Evolutionary conservation across 306 rosid genomes (phyloP).

Genomic region (Fragaria ananassa): DNA sequence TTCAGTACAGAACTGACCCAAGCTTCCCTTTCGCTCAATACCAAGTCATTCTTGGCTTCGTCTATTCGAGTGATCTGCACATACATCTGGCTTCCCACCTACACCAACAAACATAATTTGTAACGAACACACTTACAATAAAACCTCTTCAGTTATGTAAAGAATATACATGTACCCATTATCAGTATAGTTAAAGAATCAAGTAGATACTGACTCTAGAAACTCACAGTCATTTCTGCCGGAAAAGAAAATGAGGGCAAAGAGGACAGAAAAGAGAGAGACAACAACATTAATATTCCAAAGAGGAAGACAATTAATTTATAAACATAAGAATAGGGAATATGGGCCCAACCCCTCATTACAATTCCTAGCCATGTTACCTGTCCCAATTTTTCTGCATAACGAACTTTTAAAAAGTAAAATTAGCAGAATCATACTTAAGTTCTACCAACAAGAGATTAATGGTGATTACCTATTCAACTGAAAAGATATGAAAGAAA

Average conservation of each 20-base stretch:
- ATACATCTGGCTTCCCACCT: conserved; percentile 69
- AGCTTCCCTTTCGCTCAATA: conserved; percentile 80
- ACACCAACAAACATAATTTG: conserved; percentile 23
- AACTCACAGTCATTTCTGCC: neutral
- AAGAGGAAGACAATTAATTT: neutral
- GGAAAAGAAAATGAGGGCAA: neutral
- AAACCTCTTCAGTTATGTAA: neutral
- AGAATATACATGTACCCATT: neutral
- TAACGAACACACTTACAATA: conserved; percentile 16
- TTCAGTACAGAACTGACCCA: conserved; percentile 62
- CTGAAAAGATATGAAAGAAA: neutral
- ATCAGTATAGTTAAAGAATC: neutral
- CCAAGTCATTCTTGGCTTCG: conserved; percentile 68
- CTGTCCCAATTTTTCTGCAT: neutral
- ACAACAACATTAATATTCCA: neutral
- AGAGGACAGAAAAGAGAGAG: neutral
- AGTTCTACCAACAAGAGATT: neutral
- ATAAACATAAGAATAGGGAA: neutral
- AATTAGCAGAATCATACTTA: neutral
- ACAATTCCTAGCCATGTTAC: neutral
- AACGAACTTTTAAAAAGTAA: neutral
- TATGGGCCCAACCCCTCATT: neutral
- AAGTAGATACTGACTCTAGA: neutral
- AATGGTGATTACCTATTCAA: neutral
- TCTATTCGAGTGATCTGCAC: conserved; percentile 72